Evolutionary conservation across 805 yeast species (phyloP).

Genomic region (Ogataea parapolymorpha): DNA sequence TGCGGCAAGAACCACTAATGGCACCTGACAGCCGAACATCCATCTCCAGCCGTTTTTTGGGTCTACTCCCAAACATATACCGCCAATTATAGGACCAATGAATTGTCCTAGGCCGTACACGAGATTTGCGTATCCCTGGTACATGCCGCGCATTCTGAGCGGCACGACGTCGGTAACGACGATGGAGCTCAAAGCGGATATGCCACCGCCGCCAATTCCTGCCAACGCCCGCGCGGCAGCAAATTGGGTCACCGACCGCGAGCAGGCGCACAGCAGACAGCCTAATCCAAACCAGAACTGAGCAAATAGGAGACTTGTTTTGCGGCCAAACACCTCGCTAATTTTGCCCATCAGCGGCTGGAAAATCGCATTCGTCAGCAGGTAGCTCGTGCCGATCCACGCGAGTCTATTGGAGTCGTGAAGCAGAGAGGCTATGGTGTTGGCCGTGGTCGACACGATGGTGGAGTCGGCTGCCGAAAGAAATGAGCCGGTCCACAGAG

Average conservation of each 20-base stretch:
- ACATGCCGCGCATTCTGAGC: constrained; percentile 49
- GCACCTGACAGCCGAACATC: constrained; percentile 42
- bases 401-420: constrained; percentile 47
- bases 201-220: constrained; percentile 60
- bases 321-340: constrained; percentile 62
- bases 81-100: constrained; percentile 44
- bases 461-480: constrained; percentile 59
- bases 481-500: constrained; percentile 45
- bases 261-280: constrained; percentile 40
- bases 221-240: constrained; percentile 51
- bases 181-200: constrained; percentile 48
- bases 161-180: constrained; percentile 56
- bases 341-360: constrained; percentile 73
- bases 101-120: constrained; percentile 39
- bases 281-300: constrained; percentile 45
- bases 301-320: constrained; percentile 40
- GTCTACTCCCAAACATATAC: constrained; percentile 33
- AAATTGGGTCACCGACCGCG: constrained; percentile 41
- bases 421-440: constrained; percentile 57
- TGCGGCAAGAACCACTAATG: constrained; percentile 32
- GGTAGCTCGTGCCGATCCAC: constrained; percentile 73
- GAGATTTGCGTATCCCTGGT: constrained; percentile 47
- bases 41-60: constrained; percentile 41
- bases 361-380: constrained; percentile 67
- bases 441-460: constrained; percentile 55